Evolutionary conservation across 345 rosid species (phyloP), one percentile per base, ranked within the genome.

Genomic region (Eucalyptus erythrocorys): DNA sequence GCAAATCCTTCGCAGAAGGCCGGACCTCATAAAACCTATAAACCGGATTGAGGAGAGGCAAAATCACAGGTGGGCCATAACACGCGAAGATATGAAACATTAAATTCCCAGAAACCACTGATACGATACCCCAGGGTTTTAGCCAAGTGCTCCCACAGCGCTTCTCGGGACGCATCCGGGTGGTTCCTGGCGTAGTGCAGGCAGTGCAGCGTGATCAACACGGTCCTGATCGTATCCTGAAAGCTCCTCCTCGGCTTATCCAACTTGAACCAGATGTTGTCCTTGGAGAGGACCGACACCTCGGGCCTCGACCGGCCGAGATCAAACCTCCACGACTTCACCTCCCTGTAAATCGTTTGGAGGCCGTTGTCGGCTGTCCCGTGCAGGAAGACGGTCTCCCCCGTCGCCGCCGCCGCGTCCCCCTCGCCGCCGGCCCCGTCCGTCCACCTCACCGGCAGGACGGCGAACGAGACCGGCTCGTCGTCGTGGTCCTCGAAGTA

Each of bases 1-100:
- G 94, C 94, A 98, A 93, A 92, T 98, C 99, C 89, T 96, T 93
- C 87, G 92, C 95, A 8, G 97, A 94, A 59, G 98, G 99, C 91
- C 92, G 92, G 85, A 90, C 93, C 30, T 95, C 99, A 91, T 90
- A 92, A 22, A 88, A 92, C 89, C 99, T 98, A 89, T 89, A 95
- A 90, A 86, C 86, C 68, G 40, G 76, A 64, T 11, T 34, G 42
- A 66, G 51, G 43, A 66, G 11, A n/a, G 49, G 47, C 40, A 30
- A 32, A 57, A 59, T 21, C 87, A 82, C 3, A 40, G 47, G 14
- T 76, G 84, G 30, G 47, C 26, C 84, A 76, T 40, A 22, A 76
- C 84, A 6, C 47, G 47, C 2, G 30, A 76, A 22, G 12, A 76
- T 40, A 24, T 24, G 32, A 57, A 84, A 84, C 45, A 3, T 4